Conservation (phyloP, 176 grass and related monocot species). For the Chrysopogon serrulatus region DNA sequence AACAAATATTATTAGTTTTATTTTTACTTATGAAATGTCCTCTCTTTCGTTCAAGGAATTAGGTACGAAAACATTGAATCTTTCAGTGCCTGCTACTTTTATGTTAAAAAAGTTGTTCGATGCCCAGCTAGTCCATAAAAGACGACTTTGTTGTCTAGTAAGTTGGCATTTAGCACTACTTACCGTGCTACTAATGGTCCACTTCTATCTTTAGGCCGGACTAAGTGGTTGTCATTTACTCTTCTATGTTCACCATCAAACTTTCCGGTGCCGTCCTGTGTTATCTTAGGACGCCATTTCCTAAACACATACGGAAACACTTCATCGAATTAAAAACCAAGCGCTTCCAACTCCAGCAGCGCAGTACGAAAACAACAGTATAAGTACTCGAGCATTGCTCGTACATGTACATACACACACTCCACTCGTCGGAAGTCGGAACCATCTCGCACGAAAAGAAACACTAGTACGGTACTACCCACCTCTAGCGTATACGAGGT, state of each 20-base stretch:
- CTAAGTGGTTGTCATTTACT: background rate
- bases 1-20: background rate
- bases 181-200: background rate
- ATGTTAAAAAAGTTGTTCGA: background rate
- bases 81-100: background rate
- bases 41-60: background rate
- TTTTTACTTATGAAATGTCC: background rate
- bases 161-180: background rate
- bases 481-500: background rate
- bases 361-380: background rate
- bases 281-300: background rate
- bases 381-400: background rate
- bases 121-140: background rate
- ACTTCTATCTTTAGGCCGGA: constrained; percentile 1
- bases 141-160: background rate
- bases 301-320: background rate
- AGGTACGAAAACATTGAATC: background rate
- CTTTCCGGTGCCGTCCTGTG: background rate
- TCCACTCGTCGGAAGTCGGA: background rate
- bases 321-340: background rate
- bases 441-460: background rate
- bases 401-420: background rate
- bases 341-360: background rate
- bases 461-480: too few species aligned
- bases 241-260: background rate